Conservation (phyloP, 2,329 filamentous ascomycete species). For the Colletotrichum limetticola region DNA sequence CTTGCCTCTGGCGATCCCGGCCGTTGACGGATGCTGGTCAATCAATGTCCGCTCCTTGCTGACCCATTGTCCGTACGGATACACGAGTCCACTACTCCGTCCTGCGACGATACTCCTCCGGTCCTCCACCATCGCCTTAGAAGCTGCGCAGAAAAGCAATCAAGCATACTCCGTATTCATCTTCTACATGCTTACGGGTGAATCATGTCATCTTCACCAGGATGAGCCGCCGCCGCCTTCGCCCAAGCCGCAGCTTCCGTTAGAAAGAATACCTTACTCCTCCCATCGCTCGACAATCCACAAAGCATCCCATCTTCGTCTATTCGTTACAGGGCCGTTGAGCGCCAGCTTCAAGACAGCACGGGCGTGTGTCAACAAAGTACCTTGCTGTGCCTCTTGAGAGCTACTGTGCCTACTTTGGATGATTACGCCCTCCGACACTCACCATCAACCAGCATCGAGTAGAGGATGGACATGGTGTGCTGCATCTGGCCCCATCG, state of each 20-base stretch:
- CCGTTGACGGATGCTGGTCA: conserved; percentile 14
- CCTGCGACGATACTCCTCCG: conserved; percentile 6
- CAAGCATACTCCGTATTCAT: background rate
- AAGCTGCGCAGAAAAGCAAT: background rate
- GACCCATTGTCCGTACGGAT: background rate
- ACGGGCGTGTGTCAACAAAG: conserved; percentile 17
- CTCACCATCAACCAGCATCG: conserved; percentile 22
- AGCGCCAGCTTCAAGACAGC: background rate
- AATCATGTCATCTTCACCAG: background rate
- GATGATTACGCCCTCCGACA: conserved; percentile 12
- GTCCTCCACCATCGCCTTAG: background rate
- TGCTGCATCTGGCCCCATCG: conserved; percentile 32
- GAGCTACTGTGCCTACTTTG: background rate
- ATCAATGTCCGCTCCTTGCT: conserved; percentile 11
- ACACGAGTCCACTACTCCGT: background rate
- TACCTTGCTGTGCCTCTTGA: conserved; percentile 26
- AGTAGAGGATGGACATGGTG: conserved; percentile 6
- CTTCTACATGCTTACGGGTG: background rate
- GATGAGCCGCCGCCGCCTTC: background rate
- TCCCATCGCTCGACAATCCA: conserved; percentile 10
- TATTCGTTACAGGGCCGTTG: background rate
- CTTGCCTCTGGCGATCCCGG: background rate
- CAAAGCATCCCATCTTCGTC: background rate
- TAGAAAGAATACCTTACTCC: background rate
- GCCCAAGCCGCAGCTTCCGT: background rate